Base-by-base conservation (phyloP, 441 rosid genomes). In the Gossypium davidsonii region DNA sequence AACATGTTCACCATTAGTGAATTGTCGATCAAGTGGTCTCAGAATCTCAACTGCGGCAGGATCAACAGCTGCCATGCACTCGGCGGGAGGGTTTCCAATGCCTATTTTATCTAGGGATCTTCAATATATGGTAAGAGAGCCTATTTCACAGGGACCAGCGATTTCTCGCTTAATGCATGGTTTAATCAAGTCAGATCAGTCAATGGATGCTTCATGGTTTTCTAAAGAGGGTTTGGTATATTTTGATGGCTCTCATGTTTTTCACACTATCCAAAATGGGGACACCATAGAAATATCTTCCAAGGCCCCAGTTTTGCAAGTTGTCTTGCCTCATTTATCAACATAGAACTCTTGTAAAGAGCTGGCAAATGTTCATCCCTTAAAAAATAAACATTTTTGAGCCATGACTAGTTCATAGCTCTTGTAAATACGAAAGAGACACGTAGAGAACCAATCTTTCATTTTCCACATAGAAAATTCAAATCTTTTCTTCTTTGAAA, bases 91-190 rank as follows among this genome's bases (percentile, higher is more conserved):
- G 68, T 85, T 83, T 46, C 69, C 70, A 31, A 88, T 94, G 96
- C 92, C 96, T 15, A 84, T 87, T 70, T 75, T 85, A 66, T 91
- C 93, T 18, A 79, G 67, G 73, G 91, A 89, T 80, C 87, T 91
- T 58, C 96, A 92, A 39, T 94, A 86, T 57, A 85, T 94, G 94
- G 97, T 92, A 34, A 91, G 99, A 76, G 97, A 94, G 74, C 97
- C 97, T 14, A 91, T 94, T 78, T 79, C 85, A 55, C 89, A 84
- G 0, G 86, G 81, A 67, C 49, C 87, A 67, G 76, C 84, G 31
- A 46, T 60, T 48, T 70, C 87, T 42, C 18, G 75, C 62, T 77
- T 81, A 46, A 89, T 92, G 92, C 96, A 89, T 79, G 91, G 91
- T 2, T 59, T 76, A 17, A 61, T 93, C 4, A 83, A 81, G 81